Conservation (phyloP, 129 eudicot genomes). For the Flaveria linearis region DNA sequence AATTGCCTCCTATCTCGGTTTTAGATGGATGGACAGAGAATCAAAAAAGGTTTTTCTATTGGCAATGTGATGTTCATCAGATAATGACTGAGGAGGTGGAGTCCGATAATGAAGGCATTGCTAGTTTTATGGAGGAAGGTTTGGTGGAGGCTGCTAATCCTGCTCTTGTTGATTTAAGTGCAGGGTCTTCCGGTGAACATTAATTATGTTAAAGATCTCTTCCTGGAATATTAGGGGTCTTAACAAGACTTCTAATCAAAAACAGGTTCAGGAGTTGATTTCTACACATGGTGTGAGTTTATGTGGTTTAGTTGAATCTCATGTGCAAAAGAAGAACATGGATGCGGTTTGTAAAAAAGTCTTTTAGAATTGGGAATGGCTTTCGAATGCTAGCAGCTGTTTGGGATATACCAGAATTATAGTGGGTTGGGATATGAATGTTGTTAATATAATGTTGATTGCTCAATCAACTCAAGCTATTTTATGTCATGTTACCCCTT, state of each 20-base stretch:
- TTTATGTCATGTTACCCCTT: too few relatives aligned
- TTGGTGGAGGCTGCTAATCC: too few relatives aligned
- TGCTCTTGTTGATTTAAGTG: neutral
- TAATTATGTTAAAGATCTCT: neutral
- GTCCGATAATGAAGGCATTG: too few relatives aligned
- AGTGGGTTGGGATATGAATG: neutral
- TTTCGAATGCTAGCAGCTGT: too few relatives aligned
- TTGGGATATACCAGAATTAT: neutral
- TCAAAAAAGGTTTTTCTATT: too few relatives aligned
- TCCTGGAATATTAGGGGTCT: too few relatives aligned
- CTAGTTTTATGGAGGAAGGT: too few relatives aligned
- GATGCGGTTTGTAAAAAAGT: neutral
- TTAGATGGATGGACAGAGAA: too few relatives aligned
- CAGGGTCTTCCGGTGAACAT: fast-evolving
- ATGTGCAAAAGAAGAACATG: neutral
- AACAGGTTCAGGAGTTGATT: neutral
- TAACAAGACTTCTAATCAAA: neutral
- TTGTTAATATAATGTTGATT: neutral
- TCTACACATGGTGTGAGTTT: neutral
- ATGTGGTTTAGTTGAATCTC: neutral
- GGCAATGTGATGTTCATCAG: too few relatives aligned
- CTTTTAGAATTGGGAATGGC: neutral
- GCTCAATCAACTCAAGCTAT: neutral
- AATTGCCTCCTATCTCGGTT: too few relatives aligned
- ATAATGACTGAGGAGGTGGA: too few relatives aligned